Percentiles rank a stretch among this genome's conserved stretches.
Conservation (phyloP, 1,284 basidiomycete species). For the Trichosporon ovoides region DNA sequence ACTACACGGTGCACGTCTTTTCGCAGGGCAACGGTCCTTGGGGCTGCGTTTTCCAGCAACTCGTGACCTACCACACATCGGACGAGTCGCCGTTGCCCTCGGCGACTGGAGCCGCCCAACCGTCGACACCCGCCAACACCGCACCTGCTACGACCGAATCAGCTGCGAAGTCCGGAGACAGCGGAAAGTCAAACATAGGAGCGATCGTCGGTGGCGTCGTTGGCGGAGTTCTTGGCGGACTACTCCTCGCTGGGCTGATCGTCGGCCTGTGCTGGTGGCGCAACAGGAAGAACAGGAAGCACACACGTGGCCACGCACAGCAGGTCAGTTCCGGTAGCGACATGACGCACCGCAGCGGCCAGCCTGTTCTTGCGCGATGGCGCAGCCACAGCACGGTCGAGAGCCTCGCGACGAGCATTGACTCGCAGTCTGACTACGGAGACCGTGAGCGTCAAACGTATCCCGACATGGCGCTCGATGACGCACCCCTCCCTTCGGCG, state of each 20-base stretch:
- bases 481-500: background rate
- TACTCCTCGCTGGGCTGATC: background rate
- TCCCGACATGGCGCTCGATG: slow-evolving; percentile 1
- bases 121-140: too few relatives aligned
- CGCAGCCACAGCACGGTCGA: background rate
- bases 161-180: too few relatives aligned
- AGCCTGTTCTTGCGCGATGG: background rate
- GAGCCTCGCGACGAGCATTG: background rate
- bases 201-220: slow-evolving; percentile 1
- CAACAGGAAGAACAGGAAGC: background rate
- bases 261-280: background rate
- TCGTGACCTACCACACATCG: background rate
- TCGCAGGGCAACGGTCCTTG: background rate
- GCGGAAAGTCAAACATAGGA: background rate
- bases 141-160: too few relatives aligned
- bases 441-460: background rate
- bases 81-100: background rate
- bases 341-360: slow-evolving; percentile 3
- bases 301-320: background rate
- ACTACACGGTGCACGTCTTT: background rate
- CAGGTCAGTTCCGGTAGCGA: background rate
- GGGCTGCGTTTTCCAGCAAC: background rate
- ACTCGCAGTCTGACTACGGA: background rate
- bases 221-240: background rate
- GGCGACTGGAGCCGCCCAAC: background rate